phyloP scores from a whole-genome alignment of 1,284 basidiomycete species.

The Coriolopsis trogii region DNA sequence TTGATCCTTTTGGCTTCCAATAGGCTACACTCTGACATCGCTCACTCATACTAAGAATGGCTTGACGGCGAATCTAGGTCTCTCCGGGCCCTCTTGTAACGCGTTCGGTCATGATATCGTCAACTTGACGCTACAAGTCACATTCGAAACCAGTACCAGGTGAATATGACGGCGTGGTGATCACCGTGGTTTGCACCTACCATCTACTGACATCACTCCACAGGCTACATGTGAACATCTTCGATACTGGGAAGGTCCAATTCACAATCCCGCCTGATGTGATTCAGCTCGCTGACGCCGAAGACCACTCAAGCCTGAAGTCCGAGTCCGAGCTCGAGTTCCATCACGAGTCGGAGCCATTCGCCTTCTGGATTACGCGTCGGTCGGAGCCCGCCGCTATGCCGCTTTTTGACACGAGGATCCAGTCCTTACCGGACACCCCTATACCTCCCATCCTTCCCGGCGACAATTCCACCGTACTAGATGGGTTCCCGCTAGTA shows the following conservation, averaged over 20 bases:
- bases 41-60: conserved; percentile 50
- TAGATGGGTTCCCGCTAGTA: conserved; percentile 66
- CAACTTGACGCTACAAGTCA: conserved; percentile 66
- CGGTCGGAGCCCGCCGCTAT: conserved; percentile 55
- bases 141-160: conserved; percentile 60
- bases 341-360: conserved; percentile 66
- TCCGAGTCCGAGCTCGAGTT: conserved; percentile 63
- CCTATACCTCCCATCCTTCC: conserved; percentile 54
- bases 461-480: conserved; percentile 50
- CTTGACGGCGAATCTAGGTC: conserved; percentile 55
- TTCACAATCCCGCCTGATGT: conserved; percentile 62
- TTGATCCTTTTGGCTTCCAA: not conserved
- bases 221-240: conserved; percentile 79
- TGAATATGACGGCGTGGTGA: conserved; percentile 66
- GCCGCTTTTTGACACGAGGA: conserved; percentile 77
- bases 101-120: conserved; percentile 72
- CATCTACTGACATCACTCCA: conserved; percentile 69
- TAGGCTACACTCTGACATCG: conserved; percentile 56
- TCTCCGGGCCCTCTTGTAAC: conserved; percentile 67
- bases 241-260: conserved; percentile 58
- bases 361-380: conserved; percentile 81
- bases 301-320: conserved; percentile 50
- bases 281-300: conserved; percentile 34
- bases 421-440: conserved; percentile 53
- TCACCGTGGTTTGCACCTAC: conserved; percentile 51